These are phyloP conservation scores for Pseudocercospora fijiensis DNA, from an alignment of 2,329 filamentous ascomycete species.

Conservation along the genomic window DNA sequence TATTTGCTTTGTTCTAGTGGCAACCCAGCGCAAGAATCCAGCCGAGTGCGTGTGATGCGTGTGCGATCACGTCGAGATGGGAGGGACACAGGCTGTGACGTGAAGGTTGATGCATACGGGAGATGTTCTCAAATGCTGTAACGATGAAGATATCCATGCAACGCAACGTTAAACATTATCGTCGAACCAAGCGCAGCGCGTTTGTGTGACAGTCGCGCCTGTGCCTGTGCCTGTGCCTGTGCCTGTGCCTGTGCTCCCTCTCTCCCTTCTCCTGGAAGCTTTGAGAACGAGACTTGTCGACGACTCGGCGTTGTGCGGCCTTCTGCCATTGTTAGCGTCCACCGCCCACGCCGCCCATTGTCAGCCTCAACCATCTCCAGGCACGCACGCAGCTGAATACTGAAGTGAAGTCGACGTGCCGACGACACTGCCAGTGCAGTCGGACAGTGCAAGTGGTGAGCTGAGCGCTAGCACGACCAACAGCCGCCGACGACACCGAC, in stretches of 20 bases:
- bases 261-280: neutral
- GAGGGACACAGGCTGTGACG: neutral
- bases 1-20: conserved; percentile 5
- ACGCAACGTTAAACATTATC: neutral
- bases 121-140: neutral
- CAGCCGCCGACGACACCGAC: neutral
- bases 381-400: neutral
- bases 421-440: neutral
- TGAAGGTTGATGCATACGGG: neutral
- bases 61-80: neutral
- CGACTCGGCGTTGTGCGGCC: neutral
- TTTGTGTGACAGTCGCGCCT: neutral
- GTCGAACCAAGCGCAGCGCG: neutral
- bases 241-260: too few species aligned
- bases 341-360: neutral
- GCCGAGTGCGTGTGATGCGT: neutral
- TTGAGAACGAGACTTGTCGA: neutral
- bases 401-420: neutral
- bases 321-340: neutral
- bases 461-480: too few species aligned
- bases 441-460: neutral
- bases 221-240: too few species aligned
- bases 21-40: neutral
- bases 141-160: neutral
- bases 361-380: neutral